Conservation (phyloP, 306 rosid species). For the Cucurbita argyrosperma region DNA sequence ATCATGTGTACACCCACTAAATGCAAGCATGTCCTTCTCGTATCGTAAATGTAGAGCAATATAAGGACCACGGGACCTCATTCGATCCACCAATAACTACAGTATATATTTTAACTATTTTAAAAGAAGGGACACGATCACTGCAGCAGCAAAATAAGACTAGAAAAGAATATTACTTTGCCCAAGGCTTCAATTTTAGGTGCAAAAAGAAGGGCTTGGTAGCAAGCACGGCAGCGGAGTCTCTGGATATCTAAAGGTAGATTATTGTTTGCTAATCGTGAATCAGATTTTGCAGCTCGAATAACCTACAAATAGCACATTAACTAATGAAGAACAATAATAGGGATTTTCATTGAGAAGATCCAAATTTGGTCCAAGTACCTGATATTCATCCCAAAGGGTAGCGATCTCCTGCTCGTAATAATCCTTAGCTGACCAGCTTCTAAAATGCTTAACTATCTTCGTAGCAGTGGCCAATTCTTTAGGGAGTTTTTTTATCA, state of each 20-base stretch:
- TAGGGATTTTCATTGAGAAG: constrained; percentile 3
- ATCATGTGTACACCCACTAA: constrained; percentile 87
- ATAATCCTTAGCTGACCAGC: constrained; percentile 88
- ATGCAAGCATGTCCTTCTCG: constrained; percentile 98
- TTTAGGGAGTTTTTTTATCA: constrained; percentile 59
- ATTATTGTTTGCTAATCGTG: constrained; percentile 82
- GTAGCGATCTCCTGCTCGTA: constrained; percentile 66
- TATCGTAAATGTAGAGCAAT: constrained; percentile 86
- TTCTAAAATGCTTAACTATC: constrained; percentile 60
- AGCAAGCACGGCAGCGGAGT: constrained; percentile 88
- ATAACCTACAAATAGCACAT: constrained; percentile 35
- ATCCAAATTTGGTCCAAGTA: constrained; percentile 10
- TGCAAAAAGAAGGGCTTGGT: constrained; percentile 78
- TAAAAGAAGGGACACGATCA: constrained; percentile 2
- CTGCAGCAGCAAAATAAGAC: constrained; percentile 9
- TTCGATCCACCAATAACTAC: constrained; percentile 73
- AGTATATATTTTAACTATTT: constrained; percentile 5
- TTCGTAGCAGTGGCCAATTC: constrained; percentile 30
- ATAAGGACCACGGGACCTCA: constrained; percentile 77
- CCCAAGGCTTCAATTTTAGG: constrained; percentile 78
- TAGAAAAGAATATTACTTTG: constrained; percentile 33
- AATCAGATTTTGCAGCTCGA: constrained; percentile 89
- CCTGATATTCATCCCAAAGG: constrained; percentile 59
- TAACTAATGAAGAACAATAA: neutral
- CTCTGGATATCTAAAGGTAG: constrained; percentile 79